These are phyloP conservation scores for Gracilaria vermiculophylla DNA, from an alignment of 23 red algal genomes.

Conservation along the genomic window DNA sequence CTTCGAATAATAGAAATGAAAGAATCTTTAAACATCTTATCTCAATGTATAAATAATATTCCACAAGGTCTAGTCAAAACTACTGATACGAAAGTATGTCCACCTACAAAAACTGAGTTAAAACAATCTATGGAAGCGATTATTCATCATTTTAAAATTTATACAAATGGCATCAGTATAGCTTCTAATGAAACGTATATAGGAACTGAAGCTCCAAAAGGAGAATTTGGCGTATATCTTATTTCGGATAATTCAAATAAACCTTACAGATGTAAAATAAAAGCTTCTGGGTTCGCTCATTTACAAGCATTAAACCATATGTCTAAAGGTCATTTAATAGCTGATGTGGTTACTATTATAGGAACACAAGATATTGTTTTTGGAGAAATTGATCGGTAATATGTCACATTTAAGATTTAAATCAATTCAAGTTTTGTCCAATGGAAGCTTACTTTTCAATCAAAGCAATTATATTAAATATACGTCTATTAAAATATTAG, in stretches of 20 bases:
- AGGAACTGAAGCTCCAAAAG: no score
- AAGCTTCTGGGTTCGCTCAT: constrained; percentile 96
- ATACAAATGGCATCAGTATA: constrained; percentile 88
- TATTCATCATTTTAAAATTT: constrained; percentile 98
- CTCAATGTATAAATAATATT: constrained; percentile 98
- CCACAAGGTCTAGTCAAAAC: constrained; percentile 95
- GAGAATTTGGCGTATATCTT: constrained; percentile 91
- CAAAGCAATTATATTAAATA: no score
- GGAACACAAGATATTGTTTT: constrained; percentile 99
- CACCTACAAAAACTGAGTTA: constrained; percentile 85
- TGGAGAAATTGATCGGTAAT: no score
- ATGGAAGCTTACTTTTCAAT: no score
- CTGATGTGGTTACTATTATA: constrained; percentile 95
- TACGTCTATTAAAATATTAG: no score
- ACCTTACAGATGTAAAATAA: constrained; percentile 92
- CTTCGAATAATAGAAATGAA: constrained; percentile 95
- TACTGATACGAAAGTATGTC: constrained; percentile 94
- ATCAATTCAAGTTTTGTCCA: no score
- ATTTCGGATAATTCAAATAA: constrained; percentile 94
- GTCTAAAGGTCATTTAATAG: constrained; percentile 94
- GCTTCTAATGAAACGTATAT: constrained; percentile 90
- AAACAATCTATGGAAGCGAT: constrained; percentile 97
- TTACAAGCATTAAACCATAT: constrained; percentile 89
- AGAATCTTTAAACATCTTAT: constrained; percentile 84
- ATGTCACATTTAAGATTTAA: no score